Evolutionary conservation across 2,329 filamentous ascomycete species (phyloP), one percentile per base, ranked within the genome.

Genomic region (Exophiala calicioides): DNA sequence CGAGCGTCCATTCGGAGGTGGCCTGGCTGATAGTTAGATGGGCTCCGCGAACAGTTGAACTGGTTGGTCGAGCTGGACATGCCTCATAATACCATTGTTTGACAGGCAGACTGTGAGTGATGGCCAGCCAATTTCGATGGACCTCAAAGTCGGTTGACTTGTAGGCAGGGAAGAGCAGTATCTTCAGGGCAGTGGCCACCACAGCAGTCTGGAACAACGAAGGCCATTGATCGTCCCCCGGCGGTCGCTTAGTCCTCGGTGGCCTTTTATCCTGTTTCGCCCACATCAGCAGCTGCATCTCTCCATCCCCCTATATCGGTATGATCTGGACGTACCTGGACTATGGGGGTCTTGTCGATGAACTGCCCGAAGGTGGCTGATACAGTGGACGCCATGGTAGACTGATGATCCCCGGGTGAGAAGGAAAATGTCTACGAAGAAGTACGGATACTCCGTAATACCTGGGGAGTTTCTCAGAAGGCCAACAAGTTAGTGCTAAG

Each of bases 91-190:
- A 98, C 93, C 93, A 98, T 58, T 94, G 77, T 67, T 86, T 82
- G 39, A 90, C 71, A 3, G 91, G 88, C 15, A 97, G 78, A 52
- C 87, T 95, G 70, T 95, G 78, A 3, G 93, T 97, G 59, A 97
- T 89, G 55, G 93, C 93, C 30, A 98, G 82, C 93, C 93, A 98
- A 74, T 98, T 98, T 57, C 93, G 85, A 71, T 98, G 93, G 44
- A 98, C 93, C 69, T 98, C 93, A 62, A 98, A 98, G 68, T 98
- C 93, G 60, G 93, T 98, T 4, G 93, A 98, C 77, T 95, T 96
- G 76, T 97, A 97, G 59, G 91, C 87, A 21, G 91, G 91, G 69
- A 95, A 93, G 46, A 97, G 78, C 50, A 97, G 81, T 53, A 96
- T 76, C 73, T 97, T 97, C 68, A 97, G 81, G 24, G 90, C 89